Percentiles rank a stretch among this genome's conserved stretches.
phyloP scores from a whole-genome alignment of 352 stramenopile genomes.

The Phytophthora tubulina region DNA sequence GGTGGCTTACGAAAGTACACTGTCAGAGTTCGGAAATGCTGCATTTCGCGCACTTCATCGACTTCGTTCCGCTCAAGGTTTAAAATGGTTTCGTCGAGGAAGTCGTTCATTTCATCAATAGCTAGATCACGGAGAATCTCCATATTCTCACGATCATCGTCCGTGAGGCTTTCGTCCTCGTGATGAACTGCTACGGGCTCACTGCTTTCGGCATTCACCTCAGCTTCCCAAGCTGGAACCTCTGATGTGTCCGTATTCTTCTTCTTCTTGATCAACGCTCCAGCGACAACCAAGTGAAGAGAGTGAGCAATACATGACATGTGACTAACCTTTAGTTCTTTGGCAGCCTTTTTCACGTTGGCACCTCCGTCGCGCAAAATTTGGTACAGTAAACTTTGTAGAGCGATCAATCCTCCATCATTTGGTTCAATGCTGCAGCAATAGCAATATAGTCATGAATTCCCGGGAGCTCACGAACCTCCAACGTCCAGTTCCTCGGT shows the following conservation, averaged over 20 bases:
- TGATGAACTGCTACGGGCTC: background rate
- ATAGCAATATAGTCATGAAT: constrained; percentile 14
- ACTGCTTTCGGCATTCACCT: background rate
- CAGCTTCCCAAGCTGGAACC: background rate
- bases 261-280: constrained; percentile 16
- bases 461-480: constrained; percentile 17
- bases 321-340: background rate
- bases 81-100: constrained; percentile 1
- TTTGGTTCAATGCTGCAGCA: constrained; percentile 4
- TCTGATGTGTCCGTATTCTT: background rate
- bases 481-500: constrained; percentile 12
- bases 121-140: constrained; percentile 8
- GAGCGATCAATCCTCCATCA: constrained; percentile 6
- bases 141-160: constrained; percentile 12
- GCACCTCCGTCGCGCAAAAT: constrained; percentile 7
- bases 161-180: constrained; percentile 18
- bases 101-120: constrained; percentile 17
- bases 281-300: constrained; percentile 25
- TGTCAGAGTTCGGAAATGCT: constrained; percentile 22
- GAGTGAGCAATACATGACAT: constrained; percentile 23
- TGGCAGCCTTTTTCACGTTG: constrained; percentile 16
- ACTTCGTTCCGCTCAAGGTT: constrained; percentile 3
- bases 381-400: background rate
- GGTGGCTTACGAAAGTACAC: constrained; percentile 28
- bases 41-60: constrained; percentile 7